phyloP scores from a whole-genome alignment of 345 rosid species.

The Dovyalis caffra region DNA sequence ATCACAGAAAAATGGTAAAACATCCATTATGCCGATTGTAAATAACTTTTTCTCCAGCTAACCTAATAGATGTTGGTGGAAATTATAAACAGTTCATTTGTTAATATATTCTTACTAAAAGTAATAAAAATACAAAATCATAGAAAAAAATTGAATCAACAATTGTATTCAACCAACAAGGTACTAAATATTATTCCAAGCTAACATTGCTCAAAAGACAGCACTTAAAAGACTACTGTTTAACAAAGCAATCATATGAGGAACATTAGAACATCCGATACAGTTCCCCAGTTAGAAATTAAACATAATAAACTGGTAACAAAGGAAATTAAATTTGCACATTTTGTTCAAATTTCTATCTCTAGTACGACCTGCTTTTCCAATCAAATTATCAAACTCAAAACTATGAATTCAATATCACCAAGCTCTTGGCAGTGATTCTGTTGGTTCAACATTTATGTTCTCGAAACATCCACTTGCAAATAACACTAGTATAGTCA shows the following conservation, averaged over 20 bases:
- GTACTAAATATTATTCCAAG: background rate
- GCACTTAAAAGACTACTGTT: background rate
- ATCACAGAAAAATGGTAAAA: background rate
- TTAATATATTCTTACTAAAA: background rate
- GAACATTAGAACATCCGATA: background rate
- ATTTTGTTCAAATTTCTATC: background rate
- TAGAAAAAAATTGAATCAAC: background rate
- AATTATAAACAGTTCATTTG: background rate
- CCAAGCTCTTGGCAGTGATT: background rate
- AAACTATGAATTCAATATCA: background rate
- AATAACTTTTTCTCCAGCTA: background rate
- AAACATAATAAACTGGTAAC: background rate
- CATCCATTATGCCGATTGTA: background rate
- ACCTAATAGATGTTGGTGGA: background rate
- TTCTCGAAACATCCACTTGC: background rate
- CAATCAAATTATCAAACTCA: background rate
- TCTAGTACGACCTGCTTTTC: background rate
- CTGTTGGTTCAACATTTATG: background rate
- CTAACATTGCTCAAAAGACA: background rate
- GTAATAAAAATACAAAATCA: background rate
- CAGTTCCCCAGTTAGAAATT: background rate
- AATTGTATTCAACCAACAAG: background rate
- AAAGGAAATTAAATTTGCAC: background rate
- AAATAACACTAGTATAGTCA: background rate
- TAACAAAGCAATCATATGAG: background rate